Percentiles rank a stretch among this genome's conserved stretches.
phyloP scores from a whole-genome alignment of 495 filamentous ascomycete species.

The Immersiella caudata region DNA sequence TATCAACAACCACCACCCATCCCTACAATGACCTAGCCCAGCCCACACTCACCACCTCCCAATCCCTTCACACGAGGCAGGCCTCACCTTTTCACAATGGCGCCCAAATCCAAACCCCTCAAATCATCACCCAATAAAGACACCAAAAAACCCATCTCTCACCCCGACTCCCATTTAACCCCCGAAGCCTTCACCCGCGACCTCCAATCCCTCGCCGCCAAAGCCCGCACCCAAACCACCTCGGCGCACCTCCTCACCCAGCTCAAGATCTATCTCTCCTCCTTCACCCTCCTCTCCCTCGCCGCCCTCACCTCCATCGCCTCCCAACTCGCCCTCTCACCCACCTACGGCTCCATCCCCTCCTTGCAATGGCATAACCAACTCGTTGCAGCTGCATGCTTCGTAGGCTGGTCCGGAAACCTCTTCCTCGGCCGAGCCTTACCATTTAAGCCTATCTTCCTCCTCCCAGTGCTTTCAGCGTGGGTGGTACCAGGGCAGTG shows the following conservation, averaged over 20 bases:
- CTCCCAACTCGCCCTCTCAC: conserved; percentile 74
- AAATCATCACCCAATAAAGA: background rate
- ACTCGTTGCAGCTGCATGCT: conserved; percentile 63
- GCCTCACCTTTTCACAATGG: conserved; percentile 10
- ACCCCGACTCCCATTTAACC: conserved; percentile 38
- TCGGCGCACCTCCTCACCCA: conserved; percentile 39
- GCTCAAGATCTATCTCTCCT: conserved; percentile 43
- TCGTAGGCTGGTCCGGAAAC: conserved; percentile 64
- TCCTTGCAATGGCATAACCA: conserved; percentile 69
- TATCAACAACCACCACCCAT: conserved; percentile 25
- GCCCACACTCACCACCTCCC: background rate
- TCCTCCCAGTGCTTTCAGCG: conserved; percentile 74
- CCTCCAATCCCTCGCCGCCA: conserved; percentile 51
- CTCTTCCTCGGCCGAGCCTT: conserved; percentile 49
- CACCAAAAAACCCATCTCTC: conserved; percentile 15
- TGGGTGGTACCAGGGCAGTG: conserved; percentile 75
- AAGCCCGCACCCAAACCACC: conserved; percentile 53
- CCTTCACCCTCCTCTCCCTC: conserved; percentile 59
- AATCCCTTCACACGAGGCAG: background rate
- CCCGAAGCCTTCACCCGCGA: conserved; percentile 56
- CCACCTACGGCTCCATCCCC: conserved; percentile 83
- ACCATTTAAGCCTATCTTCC: conserved; percentile 62
- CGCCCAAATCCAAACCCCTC: conserved; percentile 15
- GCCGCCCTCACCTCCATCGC: conserved; percentile 74
- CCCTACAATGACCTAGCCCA: background rate